A percentile compares a stretch with the other conserved stretches of the same genome.
Conservation (phyloP, 2,329 filamentous ascomycete species). For the Emmonsia crescens region DNA sequence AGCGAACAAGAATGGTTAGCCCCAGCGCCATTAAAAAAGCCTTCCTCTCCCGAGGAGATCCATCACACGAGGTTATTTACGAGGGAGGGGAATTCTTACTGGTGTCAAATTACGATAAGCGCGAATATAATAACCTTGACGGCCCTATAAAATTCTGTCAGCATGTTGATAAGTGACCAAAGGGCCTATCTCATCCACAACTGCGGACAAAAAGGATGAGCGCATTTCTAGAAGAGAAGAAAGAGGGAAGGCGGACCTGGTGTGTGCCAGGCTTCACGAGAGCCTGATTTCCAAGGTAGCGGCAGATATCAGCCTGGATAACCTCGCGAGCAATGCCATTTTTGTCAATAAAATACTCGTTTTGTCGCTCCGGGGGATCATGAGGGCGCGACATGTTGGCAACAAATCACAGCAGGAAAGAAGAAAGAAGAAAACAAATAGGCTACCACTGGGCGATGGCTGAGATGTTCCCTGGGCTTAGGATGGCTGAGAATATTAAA, state of each 20-base stretch:
- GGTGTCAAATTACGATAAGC: constrained; percentile 69
- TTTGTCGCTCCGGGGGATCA: constrained; percentile 38
- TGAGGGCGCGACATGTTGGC: constrained; percentile 31
- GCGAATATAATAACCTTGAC: constrained; percentile 65
- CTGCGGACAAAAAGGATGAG: constrained; percentile 6
- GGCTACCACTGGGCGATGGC: constrained; percentile 1
- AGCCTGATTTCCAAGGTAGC: constrained; percentile 73
- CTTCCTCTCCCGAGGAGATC: background rate
- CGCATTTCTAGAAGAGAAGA: constrained; percentile 12
- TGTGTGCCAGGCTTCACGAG: constrained; percentile 64
- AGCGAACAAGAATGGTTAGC: background rate
- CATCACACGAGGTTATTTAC: constrained; percentile 11
- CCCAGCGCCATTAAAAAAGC: background rate
- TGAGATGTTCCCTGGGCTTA: background rate
- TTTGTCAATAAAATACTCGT: constrained; percentile 70
- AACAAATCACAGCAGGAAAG: constrained; percentile 15
- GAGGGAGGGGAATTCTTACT: constrained; percentile 36
- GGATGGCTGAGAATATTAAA: background rate
- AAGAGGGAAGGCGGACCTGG: constrained; percentile 47
- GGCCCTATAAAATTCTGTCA: constrained; percentile 41
- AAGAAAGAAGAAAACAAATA: constrained; percentile 6
- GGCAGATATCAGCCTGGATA: constrained; percentile 74
- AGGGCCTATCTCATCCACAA: background rate
- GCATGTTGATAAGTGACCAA: constrained; percentile 10
- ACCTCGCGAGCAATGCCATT: constrained; percentile 76